Base-by-base conservation (phyloP, 2,329 filamentous ascomycete genomes). In the Trichoderma afroharzianum region DNA sequence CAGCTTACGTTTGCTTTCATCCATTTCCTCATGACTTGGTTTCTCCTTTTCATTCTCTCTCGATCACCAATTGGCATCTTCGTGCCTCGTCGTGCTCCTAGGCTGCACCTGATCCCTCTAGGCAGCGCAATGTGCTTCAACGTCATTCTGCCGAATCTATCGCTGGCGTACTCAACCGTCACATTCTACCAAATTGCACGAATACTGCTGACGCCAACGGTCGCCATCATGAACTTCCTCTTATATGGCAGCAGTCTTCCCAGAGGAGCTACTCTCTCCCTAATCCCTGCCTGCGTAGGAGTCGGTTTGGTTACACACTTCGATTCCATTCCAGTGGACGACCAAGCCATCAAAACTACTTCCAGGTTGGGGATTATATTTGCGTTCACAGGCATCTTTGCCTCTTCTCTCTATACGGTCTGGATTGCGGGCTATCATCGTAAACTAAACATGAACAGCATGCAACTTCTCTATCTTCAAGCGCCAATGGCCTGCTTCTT, bases 171-270 rank as follows among this genome's bases (percentile, higher is more conserved):
- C 78, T 92, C 90, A 26, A 87, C 87, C 64, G 88, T 92, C 55
- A 90, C 89, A 55, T 92, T 92, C 78, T 92, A 92, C 79, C 90
- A 93, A 79, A 87, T 92, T 63, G 89, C 88, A 5, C 87, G 90
- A 28, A 90, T 92, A 72, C 83, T 92, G 14, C 84, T 92, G 32
- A 92, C 90, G 1, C 91, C 91, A 3, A 85, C 84, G 57, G 89
- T 91, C 24, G 90, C 89, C 5, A 78, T 88, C 18, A 88, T 92
- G 84, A 92, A 92, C 79, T 90, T 84, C 75, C 77, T 89, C 26
- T 82, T 92, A 36, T 91, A 91, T 80, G 80, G 83, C 73, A 82
- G 86, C 30, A 86, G 83, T 0, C 84, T 92, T 12, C 88, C 90
- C 7, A 79, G 79, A 57, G 80, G 81, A 68, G 90, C 90, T 21